Conservation (phyloP, 2,329 filamentous ascomycete species). For the Cladophialophora yegresii region DNA sequence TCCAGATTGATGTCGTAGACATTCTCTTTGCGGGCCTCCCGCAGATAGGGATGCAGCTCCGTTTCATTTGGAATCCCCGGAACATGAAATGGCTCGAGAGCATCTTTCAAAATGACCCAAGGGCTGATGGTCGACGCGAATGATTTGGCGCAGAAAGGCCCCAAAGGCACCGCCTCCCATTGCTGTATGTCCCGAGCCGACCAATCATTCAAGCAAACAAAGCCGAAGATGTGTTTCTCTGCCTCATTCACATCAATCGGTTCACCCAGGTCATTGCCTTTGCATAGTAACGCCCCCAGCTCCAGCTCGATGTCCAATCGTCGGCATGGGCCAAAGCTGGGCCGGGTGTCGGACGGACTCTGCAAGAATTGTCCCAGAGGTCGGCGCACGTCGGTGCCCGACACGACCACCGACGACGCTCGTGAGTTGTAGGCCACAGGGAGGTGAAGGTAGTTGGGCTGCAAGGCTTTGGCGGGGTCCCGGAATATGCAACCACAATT, state of each 20-base stretch:
- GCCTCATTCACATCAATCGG: constrained; percentile 65
- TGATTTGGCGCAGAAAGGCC: constrained; percentile 81
- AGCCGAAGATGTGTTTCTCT: constrained; percentile 71
- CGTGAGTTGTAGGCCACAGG: constrained; percentile 78
- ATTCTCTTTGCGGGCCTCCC: constrained; percentile 58
- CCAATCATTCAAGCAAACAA: constrained; percentile 85
- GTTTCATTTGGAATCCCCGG: constrained; percentile 58
- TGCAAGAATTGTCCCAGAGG: constrained; percentile 72
- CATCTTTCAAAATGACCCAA: constrained; percentile 76
- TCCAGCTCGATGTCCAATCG: constrained; percentile 78
- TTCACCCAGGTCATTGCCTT: constrained; percentile 52
- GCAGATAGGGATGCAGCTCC: constrained; percentile 62
- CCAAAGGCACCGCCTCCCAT: constrained; percentile 80
- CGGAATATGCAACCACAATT: constrained; percentile 53
- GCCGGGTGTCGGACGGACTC: constrained; percentile 62
- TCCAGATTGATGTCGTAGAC: constrained; percentile 71
- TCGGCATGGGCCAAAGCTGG: constrained; percentile 63
- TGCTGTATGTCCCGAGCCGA: constrained; percentile 77
- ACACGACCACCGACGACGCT: constrained; percentile 54
- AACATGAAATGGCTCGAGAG: constrained; percentile 66
- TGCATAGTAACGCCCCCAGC: constrained; percentile 71
- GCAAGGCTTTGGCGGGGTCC: background rate
- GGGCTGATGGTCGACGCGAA: constrained; percentile 74
- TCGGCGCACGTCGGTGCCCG: constrained; percentile 60
- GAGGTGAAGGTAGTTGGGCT: constrained; percentile 59